Evolutionary conservation across 345 rosid genomes (phyloP).

Genomic region (Eucalyptus marginata): DNA sequence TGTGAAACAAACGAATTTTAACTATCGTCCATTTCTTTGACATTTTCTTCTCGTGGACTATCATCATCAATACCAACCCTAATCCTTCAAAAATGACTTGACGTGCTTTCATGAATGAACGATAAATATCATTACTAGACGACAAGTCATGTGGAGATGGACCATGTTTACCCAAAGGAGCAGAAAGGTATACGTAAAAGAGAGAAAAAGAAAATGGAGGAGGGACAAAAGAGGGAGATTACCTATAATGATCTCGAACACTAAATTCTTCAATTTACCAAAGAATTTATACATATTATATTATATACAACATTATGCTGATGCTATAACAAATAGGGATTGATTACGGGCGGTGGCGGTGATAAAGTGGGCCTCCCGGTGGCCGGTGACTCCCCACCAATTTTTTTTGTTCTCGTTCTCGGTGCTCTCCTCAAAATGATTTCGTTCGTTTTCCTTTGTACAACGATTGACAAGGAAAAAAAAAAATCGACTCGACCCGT

Average conservation of each 20-base stretch:
- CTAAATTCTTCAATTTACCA: not conserved
- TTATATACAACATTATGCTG: not conserved
- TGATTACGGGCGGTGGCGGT: not conserved
- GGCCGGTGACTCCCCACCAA: not conserved
- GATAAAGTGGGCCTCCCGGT: not conserved
- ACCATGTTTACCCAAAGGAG: not conserved
- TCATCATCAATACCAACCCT: not conserved
- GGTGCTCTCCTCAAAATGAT: not conserved
- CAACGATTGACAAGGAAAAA: not conserved
- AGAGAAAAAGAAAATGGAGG: not conserved
- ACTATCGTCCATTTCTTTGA: not conserved
- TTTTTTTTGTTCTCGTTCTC: not conserved
- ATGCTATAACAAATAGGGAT: not conserved
- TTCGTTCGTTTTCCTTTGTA: not conserved
- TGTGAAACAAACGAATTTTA: fast-evolving
- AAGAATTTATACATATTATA: not conserved
- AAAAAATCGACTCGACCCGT: not conserved
- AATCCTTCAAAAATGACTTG: not conserved
- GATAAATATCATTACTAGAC: not conserved
- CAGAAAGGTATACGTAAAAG: not conserved
- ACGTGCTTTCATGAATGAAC: not conserved
- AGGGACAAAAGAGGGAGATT: not conserved
- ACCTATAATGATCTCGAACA: not conserved
- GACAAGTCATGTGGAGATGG: not conserved
- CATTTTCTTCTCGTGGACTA: not conserved